Evolutionary conservation across 73 alveolate genomes (phyloP).

Genomic region (Paramecium bursaria): DNA sequence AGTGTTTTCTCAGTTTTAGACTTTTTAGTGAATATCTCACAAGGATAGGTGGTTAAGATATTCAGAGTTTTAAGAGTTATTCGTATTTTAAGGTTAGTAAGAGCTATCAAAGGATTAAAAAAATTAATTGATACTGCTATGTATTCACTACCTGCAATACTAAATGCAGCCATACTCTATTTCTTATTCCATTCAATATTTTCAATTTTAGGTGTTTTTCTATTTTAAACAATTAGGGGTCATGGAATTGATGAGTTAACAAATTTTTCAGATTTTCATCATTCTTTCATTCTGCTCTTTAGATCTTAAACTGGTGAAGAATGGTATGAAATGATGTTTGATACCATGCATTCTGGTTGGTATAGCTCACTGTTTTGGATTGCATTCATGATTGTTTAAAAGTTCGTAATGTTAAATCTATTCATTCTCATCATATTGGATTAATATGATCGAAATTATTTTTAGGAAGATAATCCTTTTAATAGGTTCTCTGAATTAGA

Average conservation of each 20-base stretch:
- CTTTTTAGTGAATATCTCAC: slow-evolving; percentile 39
- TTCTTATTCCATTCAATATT: slow-evolving; percentile 88
- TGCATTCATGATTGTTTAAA: slow-evolving; percentile 35
- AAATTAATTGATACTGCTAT: slow-evolving; percentile 77
- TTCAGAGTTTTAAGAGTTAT: slow-evolving; percentile 78
- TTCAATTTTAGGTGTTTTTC: slow-evolving; percentile 91
- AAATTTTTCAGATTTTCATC: slow-evolving; percentile 87
- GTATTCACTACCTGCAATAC: slow-evolving; percentile 93
- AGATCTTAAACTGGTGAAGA: slow-evolving; percentile 95
- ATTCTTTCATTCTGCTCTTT: slow-evolving; percentile 83
- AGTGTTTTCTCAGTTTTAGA: slow-evolving; percentile 82
- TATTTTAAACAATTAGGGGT: slow-evolving; percentile 76
- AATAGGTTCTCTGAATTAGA: slow-evolving; percentile 5
- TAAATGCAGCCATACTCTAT: slow-evolving; percentile 90
- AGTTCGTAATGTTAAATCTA: slow-evolving; percentile 56
- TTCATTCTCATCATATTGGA: slow-evolving; percentile 18
- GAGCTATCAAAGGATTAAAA: slow-evolving; percentile 76
- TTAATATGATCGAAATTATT: slow-evolving; percentile 48
- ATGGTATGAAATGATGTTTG: slow-evolving; percentile 88
- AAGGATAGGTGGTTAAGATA: slow-evolving; percentile 72
- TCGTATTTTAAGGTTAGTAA: slow-evolving; percentile 79
- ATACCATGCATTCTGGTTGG: slow-evolving; percentile 65
- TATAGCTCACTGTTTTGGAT: slow-evolving; percentile 60
- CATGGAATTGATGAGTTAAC: slow-evolving; percentile 73
- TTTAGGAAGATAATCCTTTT: slow-evolving; percentile 55